Base-by-base conservation (phyloP, 1,284 basidiomycete genomes). In the Agaricales sp. region DNA sequence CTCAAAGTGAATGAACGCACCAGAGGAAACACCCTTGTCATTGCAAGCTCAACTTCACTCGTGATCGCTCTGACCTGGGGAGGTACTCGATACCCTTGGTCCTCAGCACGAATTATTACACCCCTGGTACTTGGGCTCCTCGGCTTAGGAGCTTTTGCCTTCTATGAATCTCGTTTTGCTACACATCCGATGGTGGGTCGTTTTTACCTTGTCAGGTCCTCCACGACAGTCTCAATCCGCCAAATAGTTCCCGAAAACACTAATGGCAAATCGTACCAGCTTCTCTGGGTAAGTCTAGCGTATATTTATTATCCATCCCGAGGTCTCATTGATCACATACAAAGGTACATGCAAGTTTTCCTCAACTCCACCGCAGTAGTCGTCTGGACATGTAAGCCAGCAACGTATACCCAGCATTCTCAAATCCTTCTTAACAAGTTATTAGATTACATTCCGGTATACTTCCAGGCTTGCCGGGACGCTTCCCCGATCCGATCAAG, bases 401-500 rank as follows among this genome's bases (percentile, higher is more conserved):
- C n/a, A n/a, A n/a, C n/a, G n/a, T n/a, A n/a, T n/a, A n/a, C n/a
- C n/a, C n/a, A n/a, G n/a, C n/a, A n/a, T n/a, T n/a, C n/a, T n/a
- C n/a, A n/a, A n/a, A n/a, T n/a, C n/a, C n/a, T n/a, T n/a, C n/a
- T n/a, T n/a, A n/a, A n/a, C n/a, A n/a, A n/a, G n/a, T n/a, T n/a
- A n/a, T n/a, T n/a, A n/a, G n/a, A n/a, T n/a, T n/a, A n/a, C 43
- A 35, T 54, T 4, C 55, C 55, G 3, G 51, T 55, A 6, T 57
- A 55, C 49, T 57, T 46, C 38, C 55, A 57, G 43, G 55, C 54
- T 4, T 51, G 50, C 50, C 49, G 49, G 18, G 48, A 21, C 35
- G 50, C 48, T 2, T 23, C 35, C 39, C 46, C 55, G 2, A 51
- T 49, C 38, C n/a, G 22, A 14, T 39, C 55, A 8, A 54, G 55